Percentiles rank a stretch among this genome's conserved stretches.
phyloP scores from a whole-genome alignment of 2,329 filamentous ascomycete genomes.

The Fusarium phyllophilum region DNA sequence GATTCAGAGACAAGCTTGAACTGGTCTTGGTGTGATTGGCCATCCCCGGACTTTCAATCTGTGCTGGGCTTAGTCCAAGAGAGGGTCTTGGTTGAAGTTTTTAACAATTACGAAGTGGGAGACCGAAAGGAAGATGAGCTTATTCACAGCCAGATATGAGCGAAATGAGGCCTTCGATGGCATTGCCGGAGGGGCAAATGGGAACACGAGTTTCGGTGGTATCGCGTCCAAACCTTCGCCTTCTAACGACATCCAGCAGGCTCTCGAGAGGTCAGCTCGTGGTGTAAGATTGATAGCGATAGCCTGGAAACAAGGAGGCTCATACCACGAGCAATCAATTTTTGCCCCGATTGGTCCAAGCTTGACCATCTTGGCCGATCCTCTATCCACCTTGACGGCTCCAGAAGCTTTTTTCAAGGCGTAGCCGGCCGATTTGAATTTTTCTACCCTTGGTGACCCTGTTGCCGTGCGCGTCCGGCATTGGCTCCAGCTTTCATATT shows the following conservation, averaged over 20 bases:
- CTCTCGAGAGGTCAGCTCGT: background rate
- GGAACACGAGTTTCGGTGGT: background rate
- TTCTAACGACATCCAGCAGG: slow-evolving; percentile 19
- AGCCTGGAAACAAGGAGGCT: slow-evolving; percentile 18
- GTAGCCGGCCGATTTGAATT: slow-evolving; percentile 13
- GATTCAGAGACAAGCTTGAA: slow-evolving; percentile 35
- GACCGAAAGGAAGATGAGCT: background rate
- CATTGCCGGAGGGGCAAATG: slow-evolving; percentile 8
- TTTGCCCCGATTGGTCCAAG: slow-evolving; percentile 43
- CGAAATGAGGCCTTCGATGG: slow-evolving; percentile 26
- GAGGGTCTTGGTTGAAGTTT: slow-evolving; percentile 28
- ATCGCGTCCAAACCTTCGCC: background rate
- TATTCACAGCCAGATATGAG: background rate
- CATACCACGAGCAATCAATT: slow-evolving; percentile 36
- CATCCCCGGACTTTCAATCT: slow-evolving; percentile 44
- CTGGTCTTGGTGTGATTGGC: slow-evolving; percentile 41
- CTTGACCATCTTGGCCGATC: slow-evolving; percentile 21
- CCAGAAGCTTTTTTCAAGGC: slow-evolving; percentile 27
- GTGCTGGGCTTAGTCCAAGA: slow-evolving; percentile 7
- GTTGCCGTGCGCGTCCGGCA: slow-evolving; percentile 2
- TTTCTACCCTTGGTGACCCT: slow-evolving; percentile 7
- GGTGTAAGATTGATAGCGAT: slow-evolving; percentile 19
- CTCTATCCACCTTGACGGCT: slow-evolving; percentile 29
- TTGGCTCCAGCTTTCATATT: slow-evolving; percentile 28
- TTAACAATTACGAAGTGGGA: slow-evolving; percentile 10